Conservation (phyloP, 441 rosid species). For the Raphanus hybrid region DNA sequence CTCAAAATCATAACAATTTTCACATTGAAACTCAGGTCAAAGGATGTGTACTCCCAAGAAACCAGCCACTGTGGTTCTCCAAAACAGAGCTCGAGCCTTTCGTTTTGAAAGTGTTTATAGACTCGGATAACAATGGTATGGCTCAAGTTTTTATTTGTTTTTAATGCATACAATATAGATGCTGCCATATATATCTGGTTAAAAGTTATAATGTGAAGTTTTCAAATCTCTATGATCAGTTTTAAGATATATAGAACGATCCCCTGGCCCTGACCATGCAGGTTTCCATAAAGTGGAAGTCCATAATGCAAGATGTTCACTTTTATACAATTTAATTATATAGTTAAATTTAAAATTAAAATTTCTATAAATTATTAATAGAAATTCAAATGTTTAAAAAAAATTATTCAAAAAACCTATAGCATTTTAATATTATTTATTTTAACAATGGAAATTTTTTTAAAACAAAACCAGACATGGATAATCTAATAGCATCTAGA, state of each 20-base stretch:
- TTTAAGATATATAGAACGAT: neutral
- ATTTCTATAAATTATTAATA: no score
- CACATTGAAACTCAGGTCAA: neutral
- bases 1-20: neutral
- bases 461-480: no score
- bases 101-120: neutral
- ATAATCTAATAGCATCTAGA: no score
- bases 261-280: neutral
- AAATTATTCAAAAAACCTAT: no score
- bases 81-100: neutral
- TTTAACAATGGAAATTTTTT: no score
- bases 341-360: no score
- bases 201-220: neutral
- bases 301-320: neutral
- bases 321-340: no score
- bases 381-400: no score
- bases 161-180: neutral
- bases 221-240: neutral
- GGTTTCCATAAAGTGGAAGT: neutral
- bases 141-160: neutral
- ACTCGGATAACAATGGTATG: neutral
- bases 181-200: neutral
- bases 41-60: slow-evolving; percentile 1
- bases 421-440: no score
- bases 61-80: neutral